Percentiles rank a stretch among this genome's conserved stretches.
Evolutionary conservation across 192 early-diverging fungal species (phyloP).

Genomic region (Backusella westeae): DNA sequence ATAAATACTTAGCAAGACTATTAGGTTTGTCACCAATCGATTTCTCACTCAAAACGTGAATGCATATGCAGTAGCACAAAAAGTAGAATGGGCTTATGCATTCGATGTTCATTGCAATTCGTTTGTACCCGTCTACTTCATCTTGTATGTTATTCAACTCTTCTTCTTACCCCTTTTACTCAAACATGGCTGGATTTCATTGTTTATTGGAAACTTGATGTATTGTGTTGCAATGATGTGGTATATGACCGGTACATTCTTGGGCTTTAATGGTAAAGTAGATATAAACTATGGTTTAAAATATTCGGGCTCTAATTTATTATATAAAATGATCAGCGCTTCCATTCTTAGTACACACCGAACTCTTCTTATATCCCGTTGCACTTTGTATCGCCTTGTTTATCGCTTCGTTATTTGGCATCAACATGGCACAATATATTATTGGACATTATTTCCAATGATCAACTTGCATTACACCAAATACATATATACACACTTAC

Average conservation of each 20-base stretch:
- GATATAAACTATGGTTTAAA: not conserved
- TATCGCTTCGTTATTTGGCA: slow-evolving; percentile 62
- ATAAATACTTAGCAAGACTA: too few species aligned
- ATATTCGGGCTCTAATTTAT: not conserved
- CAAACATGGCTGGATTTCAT: slow-evolving; percentile 74
- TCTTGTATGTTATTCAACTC: slow-evolving; percentile 91
- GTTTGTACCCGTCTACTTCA: slow-evolving; percentile 85
- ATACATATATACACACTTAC: not conserved
- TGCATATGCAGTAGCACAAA: slow-evolving; percentile 77
- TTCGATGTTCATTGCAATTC: slow-evolving; percentile 98
- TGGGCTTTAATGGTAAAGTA: slow-evolving; percentile 85
- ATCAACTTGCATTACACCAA: not conserved
- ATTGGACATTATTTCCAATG: not conserved
- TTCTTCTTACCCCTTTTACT: slow-evolving; percentile 86
- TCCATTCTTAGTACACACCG: slow-evolving; percentile 89
- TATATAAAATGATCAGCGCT: slow-evolving; percentile 54
- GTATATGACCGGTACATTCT: slow-evolving; percentile 87
- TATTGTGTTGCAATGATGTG: slow-evolving; percentile 77
- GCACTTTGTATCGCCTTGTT: slow-evolving; percentile 64
- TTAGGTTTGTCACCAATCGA: slow-evolving; percentile 73
- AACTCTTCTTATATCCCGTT: slow-evolving; percentile 88
- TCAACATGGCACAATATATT: slow-evolving; percentile 53
- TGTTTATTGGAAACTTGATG: slow-evolving; percentile 86
- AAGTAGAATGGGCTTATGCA: slow-evolving; percentile 94
- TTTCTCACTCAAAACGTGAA: slow-evolving; percentile 76